Base-by-base conservation (phyloP, 495 filamentous ascomycete genomes). In the Cercophora sp. region DNA sequence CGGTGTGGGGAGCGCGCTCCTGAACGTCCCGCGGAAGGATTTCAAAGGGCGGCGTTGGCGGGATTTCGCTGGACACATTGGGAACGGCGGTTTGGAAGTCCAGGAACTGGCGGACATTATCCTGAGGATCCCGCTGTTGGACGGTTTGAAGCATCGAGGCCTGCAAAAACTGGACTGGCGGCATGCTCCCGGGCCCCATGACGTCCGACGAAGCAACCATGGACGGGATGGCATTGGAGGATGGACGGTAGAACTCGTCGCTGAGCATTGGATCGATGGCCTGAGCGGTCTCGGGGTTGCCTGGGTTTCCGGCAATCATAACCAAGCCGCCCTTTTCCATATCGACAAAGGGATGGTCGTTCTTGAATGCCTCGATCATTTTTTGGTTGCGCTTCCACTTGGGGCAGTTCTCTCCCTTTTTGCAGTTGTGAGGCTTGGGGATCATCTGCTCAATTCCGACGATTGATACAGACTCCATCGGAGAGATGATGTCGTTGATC, bases 121-220 rank as follows among this genome's bases (percentile, higher is more conserved):
- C 92, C 60, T 91, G 89, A 6, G 92, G 89, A 66, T 97, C 92
- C 26, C 84, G 79, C 1, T 68, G 67, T 45, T 83, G 69, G 9
- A 97, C 67, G 43, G 77, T 80, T 29, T 80, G 78, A 8, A 97
- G 82, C 8, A 71, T 74, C 47, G 85, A 82, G 63, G 87, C 80
- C 46, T 90, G 84, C 25, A 96, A 76, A 57, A 78, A 76, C 19
- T 80, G 79, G 54, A 91, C 74, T 25, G 80, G 74, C 27, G 84
- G 74, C 32, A 76, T 62, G 42, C 74, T 75, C 41, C 71, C 79
- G 15, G 85, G 83, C 6, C 90, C 91, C 48, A 96, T 77, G 2
- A 89, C 75, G 69, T 96, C 92, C 5, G 91, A 96, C 1, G 92
- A 96, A 15, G 92, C 92, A 42, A 93, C 81, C 2, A 96, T 70